Base-by-base conservation (phyloP, 768 basidiomycete genomes). In the Phaeotremella fagi region DNA sequence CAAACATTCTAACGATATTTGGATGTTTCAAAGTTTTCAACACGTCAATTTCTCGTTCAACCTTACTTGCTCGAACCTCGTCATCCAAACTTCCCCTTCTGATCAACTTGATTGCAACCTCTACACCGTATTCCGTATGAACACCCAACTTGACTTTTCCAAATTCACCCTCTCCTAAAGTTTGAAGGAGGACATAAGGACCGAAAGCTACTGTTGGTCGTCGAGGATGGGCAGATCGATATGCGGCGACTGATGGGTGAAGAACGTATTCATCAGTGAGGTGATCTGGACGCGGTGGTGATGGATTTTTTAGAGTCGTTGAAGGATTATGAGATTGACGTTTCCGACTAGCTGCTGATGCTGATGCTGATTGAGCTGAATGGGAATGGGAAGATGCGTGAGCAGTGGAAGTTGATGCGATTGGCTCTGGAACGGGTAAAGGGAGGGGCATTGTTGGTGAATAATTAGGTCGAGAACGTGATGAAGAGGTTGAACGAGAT, bases 121-220 rank as follows among this genome's bases (percentile, higher is more conserved):
- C 94, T 74, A 95, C 91, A 26, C 90, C 91, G 84, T 87, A 95
- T 61, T 87, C 84, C 61, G 79, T 80, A 66, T 98, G 94, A 48
- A 98, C 79, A 4, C 94, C 94, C n/a, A 98, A 83, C 74, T 97
- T 98, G 77, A 98, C 92, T 74, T 98, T 98, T 42, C 91, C 92
- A 70, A 97, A 97, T 78, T 98, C 94, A 62, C 94, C 94, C 76
- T 99, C 94, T 41, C 95, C 95, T 18, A 99, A 80, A 0, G 95
- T 98, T 74, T 98, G 92, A 16, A 99, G 79, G 33, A 98, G 81
- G 9, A 98, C 79, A 75, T 99, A 99, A 0, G 92, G 90, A 0
- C 95, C 95, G 63, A 99, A 98, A 43, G 70, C 74, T 50, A 78
- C 70, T 59, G 75, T 73, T 20, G 70, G 72, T 38, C 75, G 57